These are phyloP conservation scores for Suillus paluster DNA, from an alignment of 768 basidiomycete species.

Conservation along the genomic window DNA sequence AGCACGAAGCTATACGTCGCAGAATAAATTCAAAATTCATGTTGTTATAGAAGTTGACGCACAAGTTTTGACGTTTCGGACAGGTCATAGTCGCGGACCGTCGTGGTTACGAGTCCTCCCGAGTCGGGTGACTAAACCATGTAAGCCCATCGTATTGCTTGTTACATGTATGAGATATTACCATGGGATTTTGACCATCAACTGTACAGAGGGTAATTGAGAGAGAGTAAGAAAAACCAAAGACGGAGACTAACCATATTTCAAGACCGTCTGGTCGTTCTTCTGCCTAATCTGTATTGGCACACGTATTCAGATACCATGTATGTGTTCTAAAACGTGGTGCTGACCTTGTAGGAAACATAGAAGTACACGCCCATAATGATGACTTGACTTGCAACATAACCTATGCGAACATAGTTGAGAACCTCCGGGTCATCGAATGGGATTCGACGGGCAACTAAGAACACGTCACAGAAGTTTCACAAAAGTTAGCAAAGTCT, in stretches of 20 bases:
- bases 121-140: conserved; percentile 59
- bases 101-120: conserved; percentile 85
- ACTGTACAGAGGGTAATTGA: conserved; percentile 47
- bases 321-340: not conserved
- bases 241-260: conserved; percentile 71
- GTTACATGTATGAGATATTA: conserved; percentile 33
- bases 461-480: conserved; percentile 11
- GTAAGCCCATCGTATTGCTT: not conserved
- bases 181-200: conserved; percentile 78
- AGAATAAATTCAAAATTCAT: not conserved
- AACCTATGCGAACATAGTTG: conserved; percentile 82
- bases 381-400: conserved; percentile 74
- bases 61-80: conserved; percentile 83
- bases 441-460: conserved; percentile 90
- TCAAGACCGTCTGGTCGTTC: conserved; percentile 95
- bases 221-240: not conserved
- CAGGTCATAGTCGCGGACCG: conserved; percentile 92
- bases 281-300: conserved; percentile 84
- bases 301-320: conserved; percentile 5
- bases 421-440: conserved; percentile 88
- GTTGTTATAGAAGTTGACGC: conserved; percentile 21
- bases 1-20: conserved; percentile 54
- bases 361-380: conserved; percentile 82
- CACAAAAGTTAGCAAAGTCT: not conserved
- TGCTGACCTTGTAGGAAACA: conserved; percentile 65